Evolutionary conservation across 345 rosid genomes (phyloP).

Genomic region (Eucalyptus globulus): DNA sequence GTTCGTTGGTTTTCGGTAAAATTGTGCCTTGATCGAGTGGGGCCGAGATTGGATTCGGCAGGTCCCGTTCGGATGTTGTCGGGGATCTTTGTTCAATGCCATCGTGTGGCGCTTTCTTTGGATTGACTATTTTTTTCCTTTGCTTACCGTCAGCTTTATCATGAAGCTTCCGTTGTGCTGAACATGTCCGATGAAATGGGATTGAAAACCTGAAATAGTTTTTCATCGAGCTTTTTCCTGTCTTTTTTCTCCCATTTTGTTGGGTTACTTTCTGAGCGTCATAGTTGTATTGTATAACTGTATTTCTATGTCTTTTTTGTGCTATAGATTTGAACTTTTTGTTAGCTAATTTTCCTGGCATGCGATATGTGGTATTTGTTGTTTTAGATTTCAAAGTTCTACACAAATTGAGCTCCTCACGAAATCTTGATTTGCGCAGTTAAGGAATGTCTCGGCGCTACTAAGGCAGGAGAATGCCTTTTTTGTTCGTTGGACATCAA

Average conservation of each 20-base stretch:
- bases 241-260: not conserved
- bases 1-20: not conserved
- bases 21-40: not conserved
- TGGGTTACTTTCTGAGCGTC: not conserved
- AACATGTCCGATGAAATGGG: not conserved
- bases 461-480: slow-evolving; percentile 36
- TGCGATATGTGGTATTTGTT: not conserved
- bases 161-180: not conserved
- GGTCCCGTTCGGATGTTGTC: not conserved
- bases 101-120: not conserved
- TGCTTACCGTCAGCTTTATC: not conserved
- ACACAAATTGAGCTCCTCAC: not conserved
- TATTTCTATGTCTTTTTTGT: not conserved
- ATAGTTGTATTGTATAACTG: not conserved
- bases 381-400: not conserved
- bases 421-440: slow-evolving; percentile 16
- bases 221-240: not conserved
- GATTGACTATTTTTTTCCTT: not conserved
- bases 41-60: not conserved
- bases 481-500: slow-evolving; percentile 49
- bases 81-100: not conserved
- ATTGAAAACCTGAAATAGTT: not conserved
- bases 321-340: not conserved
- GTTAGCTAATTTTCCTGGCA: not conserved
- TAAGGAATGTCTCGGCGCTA: slow-evolving; percentile 37